Conservation (phyloP, 306 rosid species). For the Phaseolus lunatus region DNA sequence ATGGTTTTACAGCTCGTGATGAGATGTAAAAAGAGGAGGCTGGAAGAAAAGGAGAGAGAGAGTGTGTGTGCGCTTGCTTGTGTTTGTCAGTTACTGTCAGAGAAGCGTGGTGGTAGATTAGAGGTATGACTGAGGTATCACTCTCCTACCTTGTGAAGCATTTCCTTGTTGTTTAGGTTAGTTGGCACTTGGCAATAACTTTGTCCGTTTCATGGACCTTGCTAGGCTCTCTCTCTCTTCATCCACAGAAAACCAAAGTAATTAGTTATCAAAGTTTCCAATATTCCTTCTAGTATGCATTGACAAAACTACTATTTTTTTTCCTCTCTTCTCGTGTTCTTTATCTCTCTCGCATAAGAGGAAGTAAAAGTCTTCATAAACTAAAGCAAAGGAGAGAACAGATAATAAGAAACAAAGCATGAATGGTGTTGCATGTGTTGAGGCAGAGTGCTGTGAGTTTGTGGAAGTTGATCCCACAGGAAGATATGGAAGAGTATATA, state of each 20-base stretch:
- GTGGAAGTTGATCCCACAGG: slow-evolving; percentile 98
- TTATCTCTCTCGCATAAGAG: slow-evolving; percentile 31
- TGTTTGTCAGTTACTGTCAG: slow-evolving; percentile 61
- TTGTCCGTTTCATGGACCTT: slow-evolving; percentile 57
- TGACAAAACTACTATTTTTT: slow-evolving; percentile 29
- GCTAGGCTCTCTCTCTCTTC: slow-evolving; percentile 41
- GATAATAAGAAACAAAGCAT: slow-evolving; percentile 54
- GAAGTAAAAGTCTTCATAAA: slow-evolving; percentile 36
- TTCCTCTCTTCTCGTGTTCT: slow-evolving; percentile 34
- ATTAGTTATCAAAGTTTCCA: slow-evolving; percentile 20
- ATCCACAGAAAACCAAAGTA: slow-evolving; percentile 48
- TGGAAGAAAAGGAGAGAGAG: slow-evolving; percentile 24
- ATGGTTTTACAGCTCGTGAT: slow-evolving; percentile 80
- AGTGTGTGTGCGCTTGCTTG: no score
- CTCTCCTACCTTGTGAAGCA: slow-evolving; percentile 54
- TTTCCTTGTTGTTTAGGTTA: slow-evolving; percentile 59
- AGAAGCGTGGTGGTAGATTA: slow-evolving; percentile 39
- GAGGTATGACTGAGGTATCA: slow-evolving; percentile 30
- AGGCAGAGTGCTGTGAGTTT: slow-evolving; percentile 63
- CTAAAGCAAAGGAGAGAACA: slow-evolving; percentile 34
- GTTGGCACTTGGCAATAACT: slow-evolving; percentile 61
- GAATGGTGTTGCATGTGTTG: slow-evolving; percentile 63
- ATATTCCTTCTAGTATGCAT: slow-evolving; percentile 36
- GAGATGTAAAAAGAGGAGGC: slow-evolving; percentile 55
- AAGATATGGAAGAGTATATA: slow-evolving; percentile 96